A percentile compares a stretch with the other conserved stretches of the same genome.
Evolutionary conservation across 257 asterid genomes (phyloP).

Genomic region (Cinchona pubescens): DNA sequence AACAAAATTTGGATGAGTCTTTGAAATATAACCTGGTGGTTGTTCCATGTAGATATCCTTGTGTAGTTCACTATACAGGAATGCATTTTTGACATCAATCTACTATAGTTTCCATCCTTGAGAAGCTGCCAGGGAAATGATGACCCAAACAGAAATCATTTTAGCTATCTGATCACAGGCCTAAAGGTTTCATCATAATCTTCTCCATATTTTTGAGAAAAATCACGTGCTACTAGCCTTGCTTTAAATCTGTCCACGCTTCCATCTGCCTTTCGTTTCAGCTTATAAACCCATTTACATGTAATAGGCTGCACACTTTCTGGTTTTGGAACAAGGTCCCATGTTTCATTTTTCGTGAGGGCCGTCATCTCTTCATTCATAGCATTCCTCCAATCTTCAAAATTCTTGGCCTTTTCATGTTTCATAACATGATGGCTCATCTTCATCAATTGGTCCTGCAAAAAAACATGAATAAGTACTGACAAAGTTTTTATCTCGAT

Average conservation of each 20-base stretch:
- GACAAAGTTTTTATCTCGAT: not conserved
- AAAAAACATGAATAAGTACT: not conserved
- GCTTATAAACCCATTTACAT: not conserved
- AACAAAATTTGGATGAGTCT: not conserved
- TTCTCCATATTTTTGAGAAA: conserved; percentile 20
- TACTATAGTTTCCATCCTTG: conserved; percentile 1
- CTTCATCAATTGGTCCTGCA: not conserved
- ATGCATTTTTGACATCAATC: conserved; percentile 14
- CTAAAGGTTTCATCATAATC: conserved; percentile 24
- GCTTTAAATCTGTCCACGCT: not conserved
- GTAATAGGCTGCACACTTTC: not conserved
- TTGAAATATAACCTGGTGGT: not conserved
- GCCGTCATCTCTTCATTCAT: not conserved
- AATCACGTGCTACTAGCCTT: conserved; percentile 11
- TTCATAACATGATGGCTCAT: not conserved
- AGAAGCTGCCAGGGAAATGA: not conserved
- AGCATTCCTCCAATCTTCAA: not conserved
- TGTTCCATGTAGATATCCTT: conserved; percentile 3
- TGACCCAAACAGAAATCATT: not conserved
- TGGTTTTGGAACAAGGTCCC: not conserved
- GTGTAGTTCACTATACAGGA: not conserved
- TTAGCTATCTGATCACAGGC: conserved; percentile 5
- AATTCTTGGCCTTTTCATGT: not conserved
- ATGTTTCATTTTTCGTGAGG: not conserved
- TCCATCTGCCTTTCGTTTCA: not conserved